Conservation (phyloP, 1,284 basidiomycete genomes). For the Apiotrichum montevideense region DNA sequence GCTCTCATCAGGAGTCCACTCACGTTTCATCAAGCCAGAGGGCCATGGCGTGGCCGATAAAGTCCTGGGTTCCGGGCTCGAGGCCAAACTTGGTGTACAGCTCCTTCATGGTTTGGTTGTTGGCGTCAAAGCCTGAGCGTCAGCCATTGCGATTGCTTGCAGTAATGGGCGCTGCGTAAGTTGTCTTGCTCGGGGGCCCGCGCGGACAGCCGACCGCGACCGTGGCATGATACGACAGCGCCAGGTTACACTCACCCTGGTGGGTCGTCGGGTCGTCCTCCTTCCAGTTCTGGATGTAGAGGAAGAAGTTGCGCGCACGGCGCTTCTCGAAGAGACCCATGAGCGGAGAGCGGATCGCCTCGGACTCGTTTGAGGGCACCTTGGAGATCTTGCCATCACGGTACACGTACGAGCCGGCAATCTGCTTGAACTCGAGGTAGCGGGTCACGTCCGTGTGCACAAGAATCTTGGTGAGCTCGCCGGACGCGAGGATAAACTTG, state of each 20-base stretch:
- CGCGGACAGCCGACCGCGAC: neutral
- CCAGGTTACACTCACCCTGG: constrained; percentile 59
- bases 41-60: constrained; percentile 99
- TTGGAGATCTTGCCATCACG: constrained; percentile 96
- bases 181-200: no score
- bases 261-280: constrained; percentile 92
- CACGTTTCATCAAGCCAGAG: constrained; percentile 96
- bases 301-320: constrained; percentile 97
- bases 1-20: constrained; percentile 38
- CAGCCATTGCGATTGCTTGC: neutral
- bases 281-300: constrained; percentile 92
- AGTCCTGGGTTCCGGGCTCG: constrained; percentile 96
- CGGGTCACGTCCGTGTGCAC: constrained; percentile 98
- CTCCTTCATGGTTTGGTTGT: constrained; percentile 80
- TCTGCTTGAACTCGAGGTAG: constrained; percentile 99
- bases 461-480: constrained; percentile 95
- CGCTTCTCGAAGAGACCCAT: constrained; percentile 99
- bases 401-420: constrained; percentile 96
- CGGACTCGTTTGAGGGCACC: constrained; percentile 95
- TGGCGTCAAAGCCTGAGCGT: constrained; percentile 68
- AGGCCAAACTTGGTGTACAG: constrained; percentile 97
- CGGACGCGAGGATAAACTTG: constrained; percentile 97
- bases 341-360: constrained; percentile 87
- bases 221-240: neutral
- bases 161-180: neutral